phyloP scores from a whole-genome alignment of 345 rosid genomes.

The Bruguiera parviflora region DNA sequence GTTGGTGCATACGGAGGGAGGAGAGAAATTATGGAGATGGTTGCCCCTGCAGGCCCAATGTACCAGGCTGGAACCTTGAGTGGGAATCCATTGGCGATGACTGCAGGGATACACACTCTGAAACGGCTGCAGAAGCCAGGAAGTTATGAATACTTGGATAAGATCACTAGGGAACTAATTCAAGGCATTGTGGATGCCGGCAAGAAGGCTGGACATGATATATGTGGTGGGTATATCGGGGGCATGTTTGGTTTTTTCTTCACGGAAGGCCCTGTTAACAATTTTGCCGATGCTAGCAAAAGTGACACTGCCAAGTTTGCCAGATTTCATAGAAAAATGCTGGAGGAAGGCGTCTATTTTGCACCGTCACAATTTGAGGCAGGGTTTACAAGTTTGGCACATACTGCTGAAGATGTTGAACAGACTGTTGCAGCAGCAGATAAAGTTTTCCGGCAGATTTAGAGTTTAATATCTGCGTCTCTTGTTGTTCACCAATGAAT shows the following conservation, averaged over 20 bases:
- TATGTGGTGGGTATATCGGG: slow-evolving; percentile 70
- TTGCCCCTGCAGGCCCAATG: slow-evolving; percentile 98
- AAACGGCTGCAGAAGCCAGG: slow-evolving; percentile 69
- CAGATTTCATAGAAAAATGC: slow-evolving; percentile 70
- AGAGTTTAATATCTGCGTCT: slow-evolving; percentile 11
- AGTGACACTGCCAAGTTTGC: slow-evolving; percentile 78
- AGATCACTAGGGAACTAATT: slow-evolving; percentile 61
- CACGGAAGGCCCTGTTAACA: slow-evolving; percentile 76
- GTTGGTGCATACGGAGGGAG: slow-evolving; percentile 98
- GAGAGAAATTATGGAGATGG: slow-evolving; percentile 92
- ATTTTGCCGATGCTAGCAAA: slow-evolving; percentile 79
- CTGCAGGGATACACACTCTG: slow-evolving; percentile 81
- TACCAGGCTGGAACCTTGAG: slow-evolving; percentile 97
- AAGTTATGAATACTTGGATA: slow-evolving; percentile 69
- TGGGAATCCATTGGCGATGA: slow-evolving; percentile 95
- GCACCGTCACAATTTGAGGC: slow-evolving; percentile 99
- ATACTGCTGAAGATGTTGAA: slow-evolving; percentile 65
- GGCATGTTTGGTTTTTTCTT: slow-evolving; percentile 99
- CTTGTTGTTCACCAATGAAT: neutral
- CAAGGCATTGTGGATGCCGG: slow-evolving; percentile 74
- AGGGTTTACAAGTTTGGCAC: slow-evolving; percentile 93
- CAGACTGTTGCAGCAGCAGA: slow-evolving; percentile 77
- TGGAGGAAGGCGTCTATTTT: slow-evolving; percentile 90
- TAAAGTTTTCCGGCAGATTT: slow-evolving; percentile 62
- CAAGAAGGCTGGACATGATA: slow-evolving; percentile 78